Percentiles rank a stretch among this genome's conserved stretches.
phyloP scores from a whole-genome alignment of 352 stramenopile species.

The Phytopythium litorale region DNA sequence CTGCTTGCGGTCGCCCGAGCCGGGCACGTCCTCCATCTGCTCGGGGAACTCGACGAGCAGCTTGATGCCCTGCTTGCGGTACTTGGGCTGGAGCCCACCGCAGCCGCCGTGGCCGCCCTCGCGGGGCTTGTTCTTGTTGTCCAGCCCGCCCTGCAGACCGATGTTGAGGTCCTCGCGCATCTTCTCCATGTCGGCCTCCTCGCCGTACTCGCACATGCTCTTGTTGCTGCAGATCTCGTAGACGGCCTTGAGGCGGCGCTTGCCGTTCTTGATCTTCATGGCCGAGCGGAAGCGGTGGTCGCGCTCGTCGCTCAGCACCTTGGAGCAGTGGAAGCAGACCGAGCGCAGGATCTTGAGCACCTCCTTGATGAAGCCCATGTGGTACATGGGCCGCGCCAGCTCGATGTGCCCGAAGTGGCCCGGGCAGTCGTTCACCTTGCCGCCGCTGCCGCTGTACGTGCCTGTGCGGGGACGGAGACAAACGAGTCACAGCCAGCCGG shows the following conservation, averaged over 20 bases:
- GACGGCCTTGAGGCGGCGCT: conserved; percentile 91
- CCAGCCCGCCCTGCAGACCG: conserved; percentile 73
- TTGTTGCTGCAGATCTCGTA: conserved; percentile 94
- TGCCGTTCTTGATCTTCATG: conserved; percentile 89
- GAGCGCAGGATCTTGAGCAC: conserved; percentile 92
- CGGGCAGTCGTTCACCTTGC: conserved; percentile 96
- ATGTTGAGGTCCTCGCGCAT: conserved; percentile 87
- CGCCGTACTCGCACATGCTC: conserved; percentile 83
- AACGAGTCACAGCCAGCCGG: conserved; percentile 8
- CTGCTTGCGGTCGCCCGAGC: conserved; percentile 96
- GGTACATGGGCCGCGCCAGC: conserved; percentile 95
- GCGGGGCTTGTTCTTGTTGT: conserved; percentile 81
- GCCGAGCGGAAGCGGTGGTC: conserved; percentile 75
- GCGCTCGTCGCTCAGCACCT: conserved; percentile 92
- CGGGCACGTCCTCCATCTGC: conserved; percentile 92
- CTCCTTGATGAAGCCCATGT: conserved; percentile 97
- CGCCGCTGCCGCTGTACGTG: conserved; percentile 88
- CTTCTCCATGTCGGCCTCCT: conserved; percentile 86
- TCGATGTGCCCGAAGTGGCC: conserved; percentile 99
- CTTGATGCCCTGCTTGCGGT: conserved; percentile 94
- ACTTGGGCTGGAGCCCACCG: conserved; percentile 92
- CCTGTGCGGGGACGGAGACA: conserved; percentile 16
- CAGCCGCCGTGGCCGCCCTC: conserved; percentile 80
- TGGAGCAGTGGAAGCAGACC: conserved; percentile 98
- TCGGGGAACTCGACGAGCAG: conserved; percentile 95